phyloP scores from a whole-genome alignment of 805 yeast genomes.

The Candida ortonii region DNA sequence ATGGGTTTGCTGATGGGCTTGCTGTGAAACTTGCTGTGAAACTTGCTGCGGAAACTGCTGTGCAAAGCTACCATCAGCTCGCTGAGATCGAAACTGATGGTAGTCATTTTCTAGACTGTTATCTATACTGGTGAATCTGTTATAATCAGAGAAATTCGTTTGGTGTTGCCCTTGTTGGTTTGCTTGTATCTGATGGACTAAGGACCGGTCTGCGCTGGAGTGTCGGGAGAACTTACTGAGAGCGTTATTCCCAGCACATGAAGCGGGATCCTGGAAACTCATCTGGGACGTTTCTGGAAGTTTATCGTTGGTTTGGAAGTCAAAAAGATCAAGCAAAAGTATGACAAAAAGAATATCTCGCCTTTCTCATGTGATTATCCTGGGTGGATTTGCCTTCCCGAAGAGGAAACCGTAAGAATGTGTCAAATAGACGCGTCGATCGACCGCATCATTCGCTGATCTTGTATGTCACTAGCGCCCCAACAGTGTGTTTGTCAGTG shows the following conservation, averaged over 20 bases:
- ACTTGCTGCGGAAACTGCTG: slow-evolving; percentile 1
- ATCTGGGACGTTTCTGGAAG: too few species aligned
- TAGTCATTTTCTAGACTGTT: slow-evolving; percentile 30
- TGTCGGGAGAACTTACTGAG: slow-evolving; percentile 40
- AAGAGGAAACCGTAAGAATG: slow-evolving; percentile 12
- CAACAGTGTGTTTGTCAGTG: slow-evolving; percentile 68
- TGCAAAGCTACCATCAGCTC: not conserved
- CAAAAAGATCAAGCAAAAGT: not conserved
- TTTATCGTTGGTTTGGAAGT: not conserved
- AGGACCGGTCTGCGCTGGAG: slow-evolving; percentile 39
- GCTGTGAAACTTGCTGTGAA: slow-evolving; percentile 1
- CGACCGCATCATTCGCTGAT: slow-evolving; percentile 17
- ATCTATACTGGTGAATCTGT: slow-evolving; percentile 28
- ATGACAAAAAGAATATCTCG: not conserved
- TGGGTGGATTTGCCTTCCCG: slow-evolving; percentile 13
- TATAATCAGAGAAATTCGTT: slow-evolving; percentile 8
- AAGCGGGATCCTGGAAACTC: slow-evolving; percentile 16
- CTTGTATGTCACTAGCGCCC: slow-evolving; percentile 65
- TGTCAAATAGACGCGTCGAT: slow-evolving; percentile 10
- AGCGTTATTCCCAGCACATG: slow-evolving; percentile 47
- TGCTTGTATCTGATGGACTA: slow-evolving; percentile 34
- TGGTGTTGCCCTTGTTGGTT: slow-evolving; percentile 3
- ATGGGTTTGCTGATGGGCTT: slow-evolving; percentile 5
- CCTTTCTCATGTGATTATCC: slow-evolving; percentile 1
- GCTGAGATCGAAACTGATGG: slow-evolving; percentile 8